Evolutionary conservation across 1,139 yeast genomes (phyloP).

Genomic region (Blastobotrys capitulatus): DNA sequence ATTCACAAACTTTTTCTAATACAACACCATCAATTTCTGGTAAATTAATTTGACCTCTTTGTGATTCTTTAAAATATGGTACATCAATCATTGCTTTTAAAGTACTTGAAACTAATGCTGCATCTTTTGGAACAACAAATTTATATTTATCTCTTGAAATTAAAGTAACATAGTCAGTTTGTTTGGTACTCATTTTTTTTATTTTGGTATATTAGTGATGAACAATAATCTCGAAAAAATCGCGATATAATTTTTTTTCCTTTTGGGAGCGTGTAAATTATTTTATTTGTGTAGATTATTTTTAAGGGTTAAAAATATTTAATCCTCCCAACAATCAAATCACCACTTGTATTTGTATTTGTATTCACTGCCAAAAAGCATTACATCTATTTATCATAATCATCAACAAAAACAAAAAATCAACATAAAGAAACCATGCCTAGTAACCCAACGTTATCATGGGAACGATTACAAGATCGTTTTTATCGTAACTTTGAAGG

Average conservation of each 20-base stretch:
- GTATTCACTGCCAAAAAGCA: no score
- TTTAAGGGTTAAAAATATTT: no score
- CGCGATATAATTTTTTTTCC: no score
- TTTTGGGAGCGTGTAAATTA: neutral
- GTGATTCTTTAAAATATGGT: constrained; percentile 46
- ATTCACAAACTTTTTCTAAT: constrained; percentile 78
- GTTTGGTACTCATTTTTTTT: neutral
- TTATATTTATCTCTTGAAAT: constrained; percentile 71
- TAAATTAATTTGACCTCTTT: constrained; percentile 44
- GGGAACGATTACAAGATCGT: constrained; percentile 35
- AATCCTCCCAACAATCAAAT: no score
- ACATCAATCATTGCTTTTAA: constrained; percentile 58
- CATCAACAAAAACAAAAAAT: no score
- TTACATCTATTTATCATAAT: no score
- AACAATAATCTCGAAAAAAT: no score
- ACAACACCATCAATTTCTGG: constrained; percentile 67
- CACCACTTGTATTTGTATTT: no score
- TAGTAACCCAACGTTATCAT: constrained; percentile 25
- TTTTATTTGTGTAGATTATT: neutral
- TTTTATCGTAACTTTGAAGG: constrained; percentile 35
- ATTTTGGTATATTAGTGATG: neutral
- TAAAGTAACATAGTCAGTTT: constrained; percentile 50
- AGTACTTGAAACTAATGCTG: constrained; percentile 81
- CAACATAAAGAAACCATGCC: constrained; percentile 14
- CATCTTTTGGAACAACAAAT: constrained; percentile 63